phyloP scores from a whole-genome alignment of 495 filamentous ascomycete species.

The Cenococcum geophilum region DNA sequence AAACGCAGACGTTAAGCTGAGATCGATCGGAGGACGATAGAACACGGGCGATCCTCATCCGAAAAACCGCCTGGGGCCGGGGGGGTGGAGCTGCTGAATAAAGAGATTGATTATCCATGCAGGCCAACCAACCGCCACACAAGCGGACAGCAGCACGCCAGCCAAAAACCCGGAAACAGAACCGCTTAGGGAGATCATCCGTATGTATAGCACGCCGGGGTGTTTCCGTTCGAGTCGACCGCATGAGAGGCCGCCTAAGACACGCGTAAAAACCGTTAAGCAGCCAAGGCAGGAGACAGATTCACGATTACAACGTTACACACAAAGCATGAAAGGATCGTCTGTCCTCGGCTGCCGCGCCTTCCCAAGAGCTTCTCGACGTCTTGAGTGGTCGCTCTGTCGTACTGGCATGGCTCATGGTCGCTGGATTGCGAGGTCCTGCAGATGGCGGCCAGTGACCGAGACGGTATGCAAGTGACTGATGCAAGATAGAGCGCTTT shows the following conservation, averaged over 20 bases:
- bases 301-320: slow-evolving; percentile 11
- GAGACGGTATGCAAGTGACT: slow-evolving; percentile 30
- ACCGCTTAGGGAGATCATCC: slow-evolving; percentile 17
- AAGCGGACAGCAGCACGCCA: slow-evolving; percentile 14
- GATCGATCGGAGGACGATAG: slow-evolving; percentile 7
- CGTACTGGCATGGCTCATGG: no score
- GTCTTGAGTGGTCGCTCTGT: no score
- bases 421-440: no score
- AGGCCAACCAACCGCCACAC: slow-evolving; percentile 7
- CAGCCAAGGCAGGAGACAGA: slow-evolving; percentile 5
- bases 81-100: slow-evolving; percentile 24
- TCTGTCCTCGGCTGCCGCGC: no score
- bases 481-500: slow-evolving; percentile 29
- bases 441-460: slow-evolving; percentile 27
- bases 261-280: slow-evolving; percentile 14
- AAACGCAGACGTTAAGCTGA: not conserved
- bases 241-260: slow-evolving; percentile 7
- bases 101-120: slow-evolving; percentile 16
- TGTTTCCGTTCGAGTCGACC: slow-evolving; percentile 15
- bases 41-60: slow-evolving; percentile 27
- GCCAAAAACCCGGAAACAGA: slow-evolving; percentile 27
- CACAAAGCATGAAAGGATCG: not conserved
- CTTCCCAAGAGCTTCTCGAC: no score
- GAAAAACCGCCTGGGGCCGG: slow-evolving; percentile 26
- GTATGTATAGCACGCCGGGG: slow-evolving; percentile 22